A percentile compares a stretch with the other conserved stretches of the same genome.
Conservation (phyloP, 2,329 filamentous ascomycete species). For the Plectosphaerella sp. region DNA sequence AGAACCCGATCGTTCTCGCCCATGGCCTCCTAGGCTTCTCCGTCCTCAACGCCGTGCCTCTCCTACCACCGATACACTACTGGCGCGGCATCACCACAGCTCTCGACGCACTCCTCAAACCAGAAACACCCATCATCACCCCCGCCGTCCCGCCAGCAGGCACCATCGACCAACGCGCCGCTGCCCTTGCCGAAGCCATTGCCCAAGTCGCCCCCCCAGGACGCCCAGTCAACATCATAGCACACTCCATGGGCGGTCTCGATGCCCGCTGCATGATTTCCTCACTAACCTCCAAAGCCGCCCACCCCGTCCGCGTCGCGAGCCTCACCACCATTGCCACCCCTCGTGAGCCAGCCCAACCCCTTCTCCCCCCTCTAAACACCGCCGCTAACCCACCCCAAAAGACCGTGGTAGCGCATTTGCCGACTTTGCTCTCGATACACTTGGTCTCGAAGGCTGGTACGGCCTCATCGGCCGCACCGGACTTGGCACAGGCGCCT, state of each 20-base stretch:
- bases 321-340: conserved; percentile 52
- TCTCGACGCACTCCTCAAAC: conserved; percentile 44
- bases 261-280: conserved; percentile 64
- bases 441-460: conserved; percentile 45
- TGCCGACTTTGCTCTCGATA: conserved; percentile 47
- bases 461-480: conserved; percentile 46
- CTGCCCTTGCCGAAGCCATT: conserved; percentile 52
- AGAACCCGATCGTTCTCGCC: conserved; percentile 59
- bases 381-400: too few species aligned
- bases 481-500: conserved; percentile 55
- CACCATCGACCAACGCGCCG: conserved; percentile 56
- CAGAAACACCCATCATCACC: conserved; percentile 52
- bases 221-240: conserved; percentile 69
- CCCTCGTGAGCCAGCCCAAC: conserved; percentile 25
- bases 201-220: conserved; percentile 35
- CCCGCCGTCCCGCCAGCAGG: conserved; percentile 58
- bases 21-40: conserved; percentile 63
- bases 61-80: conserved; percentile 55
- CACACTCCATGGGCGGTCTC: conserved; percentile 64
- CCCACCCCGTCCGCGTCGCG: conserved; percentile 39
- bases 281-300: conserved; percentile 43
- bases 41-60: conserved; percentile 44
- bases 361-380: conserved; percentile 11
- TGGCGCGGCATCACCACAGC: conserved; percentile 62
- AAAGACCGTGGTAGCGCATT: conserved; percentile 46